Percentiles rank a stretch among this genome's conserved stretches.
Conservation (phyloP, 345 rosid species). For the Hevea brasiliensis region DNA sequence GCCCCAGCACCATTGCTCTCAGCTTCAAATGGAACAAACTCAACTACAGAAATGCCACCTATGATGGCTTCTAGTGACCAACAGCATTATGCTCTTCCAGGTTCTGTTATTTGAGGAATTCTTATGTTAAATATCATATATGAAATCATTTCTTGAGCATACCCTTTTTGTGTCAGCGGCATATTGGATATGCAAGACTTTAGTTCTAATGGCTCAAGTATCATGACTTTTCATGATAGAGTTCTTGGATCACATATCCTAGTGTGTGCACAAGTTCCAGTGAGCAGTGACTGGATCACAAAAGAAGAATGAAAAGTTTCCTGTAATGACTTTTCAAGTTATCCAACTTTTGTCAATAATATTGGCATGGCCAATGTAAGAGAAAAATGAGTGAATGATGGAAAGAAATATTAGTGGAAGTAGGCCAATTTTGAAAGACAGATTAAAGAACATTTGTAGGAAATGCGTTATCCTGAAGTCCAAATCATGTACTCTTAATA, state of each 20-base stretch:
- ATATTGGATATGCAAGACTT: not conserved
- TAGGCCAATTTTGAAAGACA: not conserved
- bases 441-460: not conserved
- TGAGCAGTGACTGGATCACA: not conserved
- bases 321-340: not conserved
- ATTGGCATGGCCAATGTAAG: not conserved
- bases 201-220: not conserved
- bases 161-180: not conserved
- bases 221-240: not conserved
- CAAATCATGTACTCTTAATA: not conserved
- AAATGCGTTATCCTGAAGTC: not conserved
- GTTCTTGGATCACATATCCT: not conserved
- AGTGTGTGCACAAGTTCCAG: not conserved
- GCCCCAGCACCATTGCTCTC: conserved; percentile 45
- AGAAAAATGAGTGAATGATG: not conserved
- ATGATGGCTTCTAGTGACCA: conserved; percentile 38
- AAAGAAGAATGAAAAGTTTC: not conserved
- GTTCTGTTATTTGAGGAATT: conserved; percentile 27
- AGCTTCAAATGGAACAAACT: conserved; percentile 36
- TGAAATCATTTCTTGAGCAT: conserved; percentile 1
- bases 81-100: conserved; percentile 37
- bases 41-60: conserved; percentile 39
- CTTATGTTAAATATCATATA: not conserved
- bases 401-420: not conserved
- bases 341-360: not conserved